Evolutionary conservation across 2,329 filamentous ascomycete genomes (phyloP), one percentile per base, ranked within the genome.

Genomic region (Beauveria varroae): DNA sequence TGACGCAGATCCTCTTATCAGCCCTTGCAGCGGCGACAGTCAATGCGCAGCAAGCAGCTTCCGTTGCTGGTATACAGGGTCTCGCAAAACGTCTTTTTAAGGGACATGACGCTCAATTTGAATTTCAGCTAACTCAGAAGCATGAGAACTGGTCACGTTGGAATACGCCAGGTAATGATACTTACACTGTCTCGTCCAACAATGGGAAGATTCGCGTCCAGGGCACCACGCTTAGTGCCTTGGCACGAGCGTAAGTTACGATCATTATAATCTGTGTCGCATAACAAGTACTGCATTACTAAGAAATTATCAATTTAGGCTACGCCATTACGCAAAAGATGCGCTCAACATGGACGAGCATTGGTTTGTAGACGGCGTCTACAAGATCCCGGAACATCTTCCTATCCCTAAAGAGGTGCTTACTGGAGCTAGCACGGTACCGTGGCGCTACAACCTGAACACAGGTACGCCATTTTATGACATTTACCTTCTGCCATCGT

Each of bases 401-500:
- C 59, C 50, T 5, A 14, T 26, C 6, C 59, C 59, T 14, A 34
- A 50, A 34, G 20, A 24, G 30, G 14, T 30, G 2, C 30, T 61
- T 26, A 22, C 52, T 9, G 59, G 59, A 41, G 51, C 59, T 14
- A 61, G 51, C 28, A 49, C 34, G 18, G 58, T 61, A 4, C 50
- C 58, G 24, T 61, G 58, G 58, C 51, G 58, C 14, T 61, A 61
- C 43, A 55, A 61, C 20, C 51, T 61, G 18, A 61, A 61, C 14
- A 61, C 59, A 12, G 57, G 57, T 54, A 46, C 46, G 14, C 28
- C 12, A 28, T 49, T 2, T 22, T 24, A 26, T 26, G 24, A 9
- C 10, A 22, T 6, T 5, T 8, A 5, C 12, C 6, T 28, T 26
- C 8, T n/a, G 12, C 16, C 24, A 16, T 22, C 16, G 20, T 5